Conservation (phyloP, 371 early-diverging fungal species). For the Phascolomyces articulosus region DNA sequence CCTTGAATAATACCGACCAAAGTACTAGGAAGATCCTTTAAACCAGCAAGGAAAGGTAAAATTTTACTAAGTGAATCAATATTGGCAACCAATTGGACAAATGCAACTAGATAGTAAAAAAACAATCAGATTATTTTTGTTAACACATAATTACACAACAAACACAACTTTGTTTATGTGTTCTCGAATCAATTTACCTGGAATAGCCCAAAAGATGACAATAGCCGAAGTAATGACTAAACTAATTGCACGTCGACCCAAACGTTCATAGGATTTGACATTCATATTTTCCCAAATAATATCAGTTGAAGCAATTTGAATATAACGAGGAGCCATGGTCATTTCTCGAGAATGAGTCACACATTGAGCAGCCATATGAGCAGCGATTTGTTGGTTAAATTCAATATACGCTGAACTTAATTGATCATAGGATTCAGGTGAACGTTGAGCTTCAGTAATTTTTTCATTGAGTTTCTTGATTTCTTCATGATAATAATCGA, state of each 20-base stretch:
- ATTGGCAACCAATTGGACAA: constrained; percentile 67
- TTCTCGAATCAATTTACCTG: no score
- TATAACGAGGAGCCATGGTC: constrained; percentile 68
- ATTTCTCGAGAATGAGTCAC: constrained; percentile 69
- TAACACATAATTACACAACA: no score
- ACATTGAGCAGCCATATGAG: constrained; percentile 85
- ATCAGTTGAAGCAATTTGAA: constrained; percentile 74
- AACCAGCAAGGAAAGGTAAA: constrained; percentile 48
- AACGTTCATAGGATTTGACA: constrained; percentile 56
- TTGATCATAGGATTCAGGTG: constrained; percentile 20
- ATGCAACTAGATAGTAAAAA: constrained; percentile 32
- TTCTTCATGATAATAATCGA: constrained; percentile 57
- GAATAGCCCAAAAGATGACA: constrained; percentile 75
- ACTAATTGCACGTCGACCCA: constrained; percentile 60
- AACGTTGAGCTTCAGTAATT: constrained; percentile 46
- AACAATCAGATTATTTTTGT: no score
- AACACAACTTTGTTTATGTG: no score
- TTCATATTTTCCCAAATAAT: constrained; percentile 86
- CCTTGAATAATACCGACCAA: constrained; percentile 76
- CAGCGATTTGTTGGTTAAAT: constrained; percentile 78
- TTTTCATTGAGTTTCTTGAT: constrained; percentile 58
- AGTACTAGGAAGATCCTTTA: constrained; percentile 32
- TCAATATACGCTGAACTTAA: constrained; percentile 79
- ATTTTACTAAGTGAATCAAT: constrained; percentile 59
- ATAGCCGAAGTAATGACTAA: constrained; percentile 49